Evolutionary conservation across 2,329 filamentous ascomycete species (phyloP).

Genomic region (Aspergillus tamarii): DNA sequence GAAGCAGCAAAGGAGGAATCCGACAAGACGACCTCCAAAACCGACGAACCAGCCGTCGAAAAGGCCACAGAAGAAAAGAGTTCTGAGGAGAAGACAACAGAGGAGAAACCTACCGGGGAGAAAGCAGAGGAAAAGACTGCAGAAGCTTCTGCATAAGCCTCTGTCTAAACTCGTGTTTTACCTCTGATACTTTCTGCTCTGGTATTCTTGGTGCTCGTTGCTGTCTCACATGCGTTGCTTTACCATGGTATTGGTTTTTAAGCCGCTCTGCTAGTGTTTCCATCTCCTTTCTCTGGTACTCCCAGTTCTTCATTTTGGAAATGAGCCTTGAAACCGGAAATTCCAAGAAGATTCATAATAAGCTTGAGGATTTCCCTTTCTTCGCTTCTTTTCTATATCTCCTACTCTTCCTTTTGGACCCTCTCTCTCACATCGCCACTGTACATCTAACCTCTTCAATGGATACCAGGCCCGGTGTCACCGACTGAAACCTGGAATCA

Average conservation of each 20-base stretch:
- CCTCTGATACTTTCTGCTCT: conserved; percentile 7
- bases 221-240: conserved; percentile 3
- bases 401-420: not conserved
- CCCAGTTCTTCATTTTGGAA: conserved; percentile 2
- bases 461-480: not conserved
- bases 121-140: conserved; percentile 30
- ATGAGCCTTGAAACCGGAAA: conserved; percentile 5
- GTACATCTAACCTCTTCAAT: conserved; percentile 2
- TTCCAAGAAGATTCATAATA: conserved; percentile 1
- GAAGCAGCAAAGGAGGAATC: conserved; percentile 27
- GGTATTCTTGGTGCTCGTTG: conserved; percentile 2
- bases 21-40: conserved; percentile 23
- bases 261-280: conserved; percentile 4
- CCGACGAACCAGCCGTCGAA: conserved; percentile 27
- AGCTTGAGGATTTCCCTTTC: not conserved
- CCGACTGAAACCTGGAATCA: conserved; percentile 1
- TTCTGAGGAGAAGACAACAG: conserved; percentile 34
- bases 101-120: conserved; percentile 31
- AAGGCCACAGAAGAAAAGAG: conserved; percentile 21
- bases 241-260: conserved; percentile 4
- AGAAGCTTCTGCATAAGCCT: conserved; percentile 30
- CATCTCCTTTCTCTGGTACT: not conserved
- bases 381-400: not conserved
- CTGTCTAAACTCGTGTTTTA: conserved; percentile 12
- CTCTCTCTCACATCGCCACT: not conserved